Base-by-base conservation (phyloP, 164 flowering plant genomes). In the Houttuynia cordata region DNA sequence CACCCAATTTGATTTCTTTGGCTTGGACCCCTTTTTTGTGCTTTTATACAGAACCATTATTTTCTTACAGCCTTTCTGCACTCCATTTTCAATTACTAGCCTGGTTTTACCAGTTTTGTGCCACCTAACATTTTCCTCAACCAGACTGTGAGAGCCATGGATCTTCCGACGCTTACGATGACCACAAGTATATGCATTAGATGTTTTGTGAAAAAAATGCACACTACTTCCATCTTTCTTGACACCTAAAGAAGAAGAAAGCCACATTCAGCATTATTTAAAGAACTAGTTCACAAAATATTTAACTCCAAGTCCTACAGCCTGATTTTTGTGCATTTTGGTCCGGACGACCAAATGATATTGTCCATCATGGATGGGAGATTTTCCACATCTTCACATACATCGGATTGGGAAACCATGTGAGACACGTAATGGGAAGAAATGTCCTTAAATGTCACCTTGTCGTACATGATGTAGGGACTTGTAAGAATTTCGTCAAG, bases 31-130 rank as follows among this genome's bases (percentile, higher is more conserved):
- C 53, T 76, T 86, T 63, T 74, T 79, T 12, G 85, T 72, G 57
- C 81, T 76, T 69, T 60, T 65, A 62, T 88, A 85, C 7, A 93
- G 93, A 67, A 90, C 97, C 96, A 93, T 82, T 40, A 93, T 85
- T 74, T 93, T 93, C 71, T 90, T 90, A 23, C 72, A 88, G 24
- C 99, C 99, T 69, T 76, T 86, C 30, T 79, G 85, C 50, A 74
- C 64, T 23, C 96, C 96, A 76, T 86, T 80, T 56, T 78, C 81
- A 12, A 78, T 53, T 58, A 93, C 76, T 40, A 81, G 64, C 72
- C 80, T 91, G 47, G 95, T 93, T 77, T 76, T 85, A 19, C 99
- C 99, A 0, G 99, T 93, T 69, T 90, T 90, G 73, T 93, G 99
- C 99, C 97, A 90, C 67, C 99, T 88, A 20, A 86, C 88, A 66